Evolutionary conservation across 2,329 filamentous ascomycete genomes (phyloP).

Genomic region (Calonectria leucothoes): DNA sequence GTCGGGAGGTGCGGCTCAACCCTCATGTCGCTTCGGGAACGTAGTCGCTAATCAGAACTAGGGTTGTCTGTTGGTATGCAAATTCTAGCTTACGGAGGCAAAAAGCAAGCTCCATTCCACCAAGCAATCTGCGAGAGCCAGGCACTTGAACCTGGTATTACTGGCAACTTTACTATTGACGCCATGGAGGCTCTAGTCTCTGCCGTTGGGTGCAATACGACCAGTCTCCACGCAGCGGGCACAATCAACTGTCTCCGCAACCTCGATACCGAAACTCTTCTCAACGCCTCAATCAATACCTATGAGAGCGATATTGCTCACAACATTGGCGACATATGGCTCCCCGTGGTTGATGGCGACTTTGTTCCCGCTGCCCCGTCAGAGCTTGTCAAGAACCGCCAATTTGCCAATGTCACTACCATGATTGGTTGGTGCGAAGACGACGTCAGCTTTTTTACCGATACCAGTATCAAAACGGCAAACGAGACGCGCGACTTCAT

Average conservation of each 20-base stretch:
- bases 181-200: background rate
- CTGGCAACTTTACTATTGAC: background rate
- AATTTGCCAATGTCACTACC: background rate
- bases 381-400: background rate
- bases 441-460: background rate
- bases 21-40: too few relatives aligned
- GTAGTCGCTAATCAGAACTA: background rate
- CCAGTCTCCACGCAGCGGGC: background rate
- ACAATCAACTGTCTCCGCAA: background rate
- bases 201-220: background rate
- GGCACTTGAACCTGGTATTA: background rate
- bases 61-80: background rate
- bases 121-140: background rate
- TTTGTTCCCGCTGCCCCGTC: background rate
- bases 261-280: background rate
- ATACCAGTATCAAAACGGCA: background rate
- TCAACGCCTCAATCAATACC: background rate
- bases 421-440: conserved; percentile 3
- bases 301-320: background rate
- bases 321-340: background rate
- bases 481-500: background rate
- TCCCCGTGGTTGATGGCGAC: background rate
- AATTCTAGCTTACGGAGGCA: background rate
- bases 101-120: background rate
- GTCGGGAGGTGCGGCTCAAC: background rate